Conservation (phyloP, 1,284 basidiomycete species). For the Peniophora sp. region DNA sequence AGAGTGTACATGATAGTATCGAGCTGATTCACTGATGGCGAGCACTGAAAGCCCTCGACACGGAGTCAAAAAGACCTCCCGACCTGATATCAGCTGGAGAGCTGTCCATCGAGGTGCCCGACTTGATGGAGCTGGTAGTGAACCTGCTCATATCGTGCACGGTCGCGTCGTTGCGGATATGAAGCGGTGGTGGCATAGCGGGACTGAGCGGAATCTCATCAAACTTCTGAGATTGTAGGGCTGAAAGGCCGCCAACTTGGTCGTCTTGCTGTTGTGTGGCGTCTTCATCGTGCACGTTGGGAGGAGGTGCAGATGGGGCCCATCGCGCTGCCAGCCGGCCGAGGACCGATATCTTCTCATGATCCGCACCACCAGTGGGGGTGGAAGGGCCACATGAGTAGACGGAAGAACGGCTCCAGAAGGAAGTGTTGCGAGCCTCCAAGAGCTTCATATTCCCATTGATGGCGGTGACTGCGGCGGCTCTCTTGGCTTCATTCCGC, state of each 20-base stretch:
- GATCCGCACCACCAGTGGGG: background rate
- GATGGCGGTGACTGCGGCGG: background rate
- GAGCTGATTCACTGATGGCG: too few relatives aligned
- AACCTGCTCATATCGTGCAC: conserved; percentile 5
- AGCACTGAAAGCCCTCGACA: background rate
- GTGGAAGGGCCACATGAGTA: background rate
- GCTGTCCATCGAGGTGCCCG: background rate
- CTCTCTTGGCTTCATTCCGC: conserved; percentile 15
- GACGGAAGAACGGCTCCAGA: background rate
- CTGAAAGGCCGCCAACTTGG: background rate
- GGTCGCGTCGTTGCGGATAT: conserved; percentile 6
- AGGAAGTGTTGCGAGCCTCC: background rate
- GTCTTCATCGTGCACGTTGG: background rate
- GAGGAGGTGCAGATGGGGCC: conserved; percentile 7
- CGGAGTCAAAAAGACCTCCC: background rate
- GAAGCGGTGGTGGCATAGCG: conserved; percentile 5
- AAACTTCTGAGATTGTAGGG: background rate
- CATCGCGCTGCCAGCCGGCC: background rate
- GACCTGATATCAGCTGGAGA: background rate
- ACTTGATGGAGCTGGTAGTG: background rate
- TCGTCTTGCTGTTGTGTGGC: background rate
- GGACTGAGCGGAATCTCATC: conserved; percentile 11
- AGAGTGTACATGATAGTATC: too few relatives aligned
- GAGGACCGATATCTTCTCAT: background rate
- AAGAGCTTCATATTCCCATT: background rate